A percentile compares a stretch with the other conserved stretches of the same genome.
These are phyloP conservation scores for Prunus persica DNA, from an alignment of 306 rosid species.

Conservation along the genomic window Prunus_persica_NCBIv2 NC_034011.1:21546501-21547000, in stretches of 20 bases:
- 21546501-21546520: no score
- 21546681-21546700: no score
- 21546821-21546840: background rate
- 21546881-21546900: background rate
- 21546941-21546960: constrained; percentile 1
- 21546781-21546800: no score
- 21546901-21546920: constrained; percentile 28
- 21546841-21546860: background rate
- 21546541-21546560: no score
- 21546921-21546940: constrained; percentile 26
- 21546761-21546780: no score
- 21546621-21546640: background rate
- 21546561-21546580: no score
- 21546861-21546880: background rate
- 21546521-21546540: no score
- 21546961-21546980: background rate
- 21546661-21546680: no score
- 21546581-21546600: no score
- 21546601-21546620: background rate
- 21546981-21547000: constrained; percentile 5
- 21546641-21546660: background rate
- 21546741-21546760: no score
- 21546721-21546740: no score
- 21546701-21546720: no score
- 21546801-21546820: constrained; percentile 9